Conservation (phyloP, 2,329 filamentous ascomycete species). For the Fonsecaea erecta region DNA sequence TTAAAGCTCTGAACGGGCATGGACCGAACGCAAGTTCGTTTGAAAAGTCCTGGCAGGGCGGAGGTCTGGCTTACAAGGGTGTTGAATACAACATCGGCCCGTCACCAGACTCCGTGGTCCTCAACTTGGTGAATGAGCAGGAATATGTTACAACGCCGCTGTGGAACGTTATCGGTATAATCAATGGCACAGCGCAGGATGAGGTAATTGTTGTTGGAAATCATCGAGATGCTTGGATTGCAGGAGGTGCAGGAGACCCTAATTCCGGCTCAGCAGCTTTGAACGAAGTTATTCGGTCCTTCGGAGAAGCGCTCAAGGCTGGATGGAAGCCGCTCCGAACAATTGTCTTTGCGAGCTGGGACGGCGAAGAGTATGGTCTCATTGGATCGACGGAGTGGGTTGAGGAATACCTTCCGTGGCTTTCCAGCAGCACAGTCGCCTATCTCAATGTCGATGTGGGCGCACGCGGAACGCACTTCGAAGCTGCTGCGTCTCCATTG, state of each 20-base stretch:
- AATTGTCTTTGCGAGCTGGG: constrained; percentile 87
- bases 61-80: constrained; percentile 76
- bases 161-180: constrained; percentile 90
- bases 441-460: constrained; percentile 88
- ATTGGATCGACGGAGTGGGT: constrained; percentile 92
- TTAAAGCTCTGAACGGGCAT: constrained; percentile 88
- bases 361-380: constrained; percentile 83
- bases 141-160: constrained; percentile 79
- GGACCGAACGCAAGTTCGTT: constrained; percentile 78
- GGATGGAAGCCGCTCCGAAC: constrained; percentile 88
- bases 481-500: constrained; percentile 71
- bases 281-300: constrained; percentile 76
- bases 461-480: constrained; percentile 67
- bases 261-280: constrained; percentile 80
- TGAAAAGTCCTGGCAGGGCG: constrained; percentile 71
- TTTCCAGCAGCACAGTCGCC: constrained; percentile 72
- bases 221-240: constrained; percentile 88
- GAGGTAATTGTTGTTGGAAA: constrained; percentile 92
- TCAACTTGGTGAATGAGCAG: constrained; percentile 79
- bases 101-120: constrained; percentile 68
- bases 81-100: constrained; percentile 86
- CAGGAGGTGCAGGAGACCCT: constrained; percentile 80
- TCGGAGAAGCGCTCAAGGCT: constrained; percentile 70
- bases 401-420: constrained; percentile 84
- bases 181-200: constrained; percentile 78